Percentiles rank a stretch among this genome's conserved stretches.
These are phyloP conservation scores for Diaporthe citriasiana DNA, from an alignment of 2,329 filamentous ascomycete species.

Conservation along the genomic window DNA sequence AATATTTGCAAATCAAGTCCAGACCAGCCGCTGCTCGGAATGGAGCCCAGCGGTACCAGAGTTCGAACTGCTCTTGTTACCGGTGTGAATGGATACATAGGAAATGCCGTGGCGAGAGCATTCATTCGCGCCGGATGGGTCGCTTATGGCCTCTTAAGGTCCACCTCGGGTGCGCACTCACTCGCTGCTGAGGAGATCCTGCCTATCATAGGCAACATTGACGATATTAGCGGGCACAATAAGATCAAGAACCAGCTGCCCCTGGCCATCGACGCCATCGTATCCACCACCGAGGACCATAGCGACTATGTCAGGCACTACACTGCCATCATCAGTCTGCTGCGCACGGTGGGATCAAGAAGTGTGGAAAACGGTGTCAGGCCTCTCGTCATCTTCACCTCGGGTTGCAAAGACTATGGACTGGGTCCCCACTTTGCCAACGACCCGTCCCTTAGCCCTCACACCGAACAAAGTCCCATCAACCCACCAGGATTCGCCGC, in stretches of 20 bases:
- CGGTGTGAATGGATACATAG: slow-evolving; percentile 65
- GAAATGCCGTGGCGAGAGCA: slow-evolving; percentile 59
- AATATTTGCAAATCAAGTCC: not conserved
- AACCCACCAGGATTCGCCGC: slow-evolving; percentile 48
- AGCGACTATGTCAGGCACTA: slow-evolving; percentile 58
- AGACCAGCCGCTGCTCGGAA: not conserved
- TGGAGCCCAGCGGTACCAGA: not conserved
- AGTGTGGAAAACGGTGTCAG: slow-evolving; percentile 52
- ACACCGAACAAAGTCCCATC: slow-evolving; percentile 59
- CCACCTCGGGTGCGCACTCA: slow-evolving; percentile 47
- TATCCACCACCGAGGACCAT: slow-evolving; percentile 58
- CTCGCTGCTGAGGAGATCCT: slow-evolving; percentile 55
- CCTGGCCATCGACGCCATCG: slow-evolving; percentile 57
- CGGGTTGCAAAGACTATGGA: slow-evolving; percentile 67
- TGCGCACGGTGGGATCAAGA: slow-evolving; percentile 51
- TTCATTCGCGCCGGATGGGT: slow-evolving; percentile 61
- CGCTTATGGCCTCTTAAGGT: slow-evolving; percentile 61
- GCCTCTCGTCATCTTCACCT: slow-evolving; percentile 61
- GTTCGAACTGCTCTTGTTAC: slow-evolving; percentile 58
- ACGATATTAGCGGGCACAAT: slow-evolving; percentile 50
- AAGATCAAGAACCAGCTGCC: slow-evolving; percentile 47
- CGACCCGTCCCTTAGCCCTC: slow-evolving; percentile 53
- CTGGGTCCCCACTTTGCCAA: slow-evolving; percentile 52
- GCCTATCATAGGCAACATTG: slow-evolving; percentile 57
- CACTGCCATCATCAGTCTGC: slow-evolving; percentile 52